phyloP scores from a whole-genome alignment of 768 basidiomycete genomes.

The Panaeolus cyanescens region DNA sequence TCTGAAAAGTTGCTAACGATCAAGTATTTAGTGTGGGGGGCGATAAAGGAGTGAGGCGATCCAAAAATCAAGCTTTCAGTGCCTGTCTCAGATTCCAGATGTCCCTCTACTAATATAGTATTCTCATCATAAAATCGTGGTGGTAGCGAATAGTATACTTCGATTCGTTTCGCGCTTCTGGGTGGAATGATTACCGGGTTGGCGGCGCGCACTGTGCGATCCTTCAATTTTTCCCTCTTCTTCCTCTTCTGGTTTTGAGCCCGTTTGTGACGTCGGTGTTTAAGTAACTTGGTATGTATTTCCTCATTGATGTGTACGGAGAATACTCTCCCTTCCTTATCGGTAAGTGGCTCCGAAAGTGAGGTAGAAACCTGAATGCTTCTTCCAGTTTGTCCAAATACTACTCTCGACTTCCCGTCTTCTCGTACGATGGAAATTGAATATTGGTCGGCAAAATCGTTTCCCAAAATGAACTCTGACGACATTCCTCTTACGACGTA shows the following conservation, averaged over 20 bases:
- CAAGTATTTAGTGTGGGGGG: too few relatives aligned
- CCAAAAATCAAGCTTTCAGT: too few relatives aligned
- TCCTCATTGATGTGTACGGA: constrained; percentile 5
- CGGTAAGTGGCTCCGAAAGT: background rate
- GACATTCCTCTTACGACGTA: too few relatives aligned
- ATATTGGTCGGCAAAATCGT: constrained; percentile 34
- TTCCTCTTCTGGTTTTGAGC: background rate
- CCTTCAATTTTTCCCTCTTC: background rate
- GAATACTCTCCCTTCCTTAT: constrained; percentile 9
- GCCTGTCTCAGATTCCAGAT: too few relatives aligned
- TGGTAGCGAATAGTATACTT: background rate
- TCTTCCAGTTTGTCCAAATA: constrained; percentile 11
- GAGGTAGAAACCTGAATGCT: constrained; percentile 5
- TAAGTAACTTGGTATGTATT: background rate
- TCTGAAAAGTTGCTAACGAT: too few relatives aligned
- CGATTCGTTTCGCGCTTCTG: constrained; percentile 3
- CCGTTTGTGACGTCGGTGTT: background rate
- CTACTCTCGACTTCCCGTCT: constrained; percentile 3
- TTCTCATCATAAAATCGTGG: too few relatives aligned
- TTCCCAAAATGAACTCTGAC: constrained; percentile 31
- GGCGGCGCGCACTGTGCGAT: constrained; percentile 4
- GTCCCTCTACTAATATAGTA: too few relatives aligned
- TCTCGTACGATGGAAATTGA: constrained; percentile 25
- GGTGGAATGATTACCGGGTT: constrained; percentile 11
- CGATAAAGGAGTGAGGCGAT: too few relatives aligned